phyloP scores from a whole-genome alignment of 1,284 basidiomycete species.

The Sphagnurus paluster region DNA sequence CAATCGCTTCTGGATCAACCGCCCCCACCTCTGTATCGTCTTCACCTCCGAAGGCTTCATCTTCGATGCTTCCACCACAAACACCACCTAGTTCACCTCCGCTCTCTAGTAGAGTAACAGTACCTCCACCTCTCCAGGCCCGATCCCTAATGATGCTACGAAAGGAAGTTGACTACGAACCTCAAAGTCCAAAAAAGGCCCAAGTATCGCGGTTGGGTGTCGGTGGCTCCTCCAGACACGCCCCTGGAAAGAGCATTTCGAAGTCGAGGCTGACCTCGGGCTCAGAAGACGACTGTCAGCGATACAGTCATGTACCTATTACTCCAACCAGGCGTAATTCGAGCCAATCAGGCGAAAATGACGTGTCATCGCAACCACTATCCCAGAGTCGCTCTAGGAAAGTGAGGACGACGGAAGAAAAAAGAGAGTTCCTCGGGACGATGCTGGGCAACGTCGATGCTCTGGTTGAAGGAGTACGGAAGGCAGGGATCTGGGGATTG shows the following conservation, averaged over 20 bases:
- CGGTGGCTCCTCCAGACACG: constrained; percentile 15
- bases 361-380: neutral
- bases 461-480: constrained; percentile 80
- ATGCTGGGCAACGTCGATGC: constrained; percentile 89
- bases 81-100: constrained; percentile 38
- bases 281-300: constrained; percentile 19
- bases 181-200: constrained; percentile 64
- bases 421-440: constrained; percentile 76
- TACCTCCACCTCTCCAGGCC: constrained; percentile 32
- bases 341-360: constrained; percentile 1
- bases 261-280: constrained; percentile 16
- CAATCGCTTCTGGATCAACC: constrained; percentile 39
- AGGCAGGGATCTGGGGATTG: constrained; percentile 80
- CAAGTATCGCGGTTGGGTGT: constrained; percentile 17
- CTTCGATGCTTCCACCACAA: constrained; percentile 19
- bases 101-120: constrained; percentile 20
- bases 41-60: constrained; percentile 30
- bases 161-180: constrained; percentile 70
- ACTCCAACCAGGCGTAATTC: constrained; percentile 6
- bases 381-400: constrained; percentile 15
- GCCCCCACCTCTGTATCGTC: constrained; percentile 31
- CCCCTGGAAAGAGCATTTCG: constrained; percentile 22
- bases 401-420: constrained; percentile 75
- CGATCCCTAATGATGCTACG: constrained; percentile 61
- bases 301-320: constrained; percentile 8